Conservation (phyloP, 768 basidiomycete genomes). For the Mycena vulgaris region DNA sequence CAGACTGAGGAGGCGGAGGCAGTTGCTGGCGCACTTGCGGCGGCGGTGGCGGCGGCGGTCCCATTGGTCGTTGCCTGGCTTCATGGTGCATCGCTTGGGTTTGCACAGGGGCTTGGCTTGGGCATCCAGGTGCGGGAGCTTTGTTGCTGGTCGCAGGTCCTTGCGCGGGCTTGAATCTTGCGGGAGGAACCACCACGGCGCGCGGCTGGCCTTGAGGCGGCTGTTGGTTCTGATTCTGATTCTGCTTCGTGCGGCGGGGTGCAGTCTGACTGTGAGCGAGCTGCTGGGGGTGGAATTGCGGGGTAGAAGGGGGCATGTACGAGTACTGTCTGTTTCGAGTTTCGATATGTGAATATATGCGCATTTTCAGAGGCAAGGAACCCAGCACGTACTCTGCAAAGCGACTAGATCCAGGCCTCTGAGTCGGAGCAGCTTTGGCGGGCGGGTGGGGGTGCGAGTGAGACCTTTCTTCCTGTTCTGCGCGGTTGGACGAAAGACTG, state of each 20-base stretch:
- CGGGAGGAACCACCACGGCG: conserved; percentile 33
- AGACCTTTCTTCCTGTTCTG: conserved; percentile 36
- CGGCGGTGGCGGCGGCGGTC: conserved; percentile 69
- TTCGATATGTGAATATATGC: conserved; percentile 43
- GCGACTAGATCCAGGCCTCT: conserved; percentile 66
- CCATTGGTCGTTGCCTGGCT: conserved; percentile 57
- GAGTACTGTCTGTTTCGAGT: conserved; percentile 70
- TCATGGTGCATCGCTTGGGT: conserved; percentile 34
- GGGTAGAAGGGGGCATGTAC: conserved; percentile 67
- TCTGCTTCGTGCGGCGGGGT: conserved; percentile 53
- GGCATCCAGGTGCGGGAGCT: conserved; percentile 22
- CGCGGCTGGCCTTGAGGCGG: conserved; percentile 42
- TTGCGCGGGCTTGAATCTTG: conserved; percentile 47
- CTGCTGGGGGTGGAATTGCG: conserved; percentile 56
- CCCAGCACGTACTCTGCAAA: conserved; percentile 61
- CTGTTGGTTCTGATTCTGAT: conserved; percentile 42
- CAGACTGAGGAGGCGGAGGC: conserved; percentile 29
- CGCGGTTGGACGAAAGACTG: conserved; percentile 51
- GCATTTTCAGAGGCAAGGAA: background rate
- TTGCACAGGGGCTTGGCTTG: conserved; percentile 32
- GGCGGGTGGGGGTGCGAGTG: conserved; percentile 44
- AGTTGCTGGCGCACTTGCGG: conserved; percentile 54
- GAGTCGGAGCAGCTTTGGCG: conserved; percentile 44
- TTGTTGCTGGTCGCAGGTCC: conserved; percentile 35
- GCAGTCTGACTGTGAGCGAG: conserved; percentile 61